A percentile compares a stretch with the other conserved stretches of the same genome.
Conservation (phyloP, 768 basidiomycete species). For the Austroboletus eburneus region DNA sequence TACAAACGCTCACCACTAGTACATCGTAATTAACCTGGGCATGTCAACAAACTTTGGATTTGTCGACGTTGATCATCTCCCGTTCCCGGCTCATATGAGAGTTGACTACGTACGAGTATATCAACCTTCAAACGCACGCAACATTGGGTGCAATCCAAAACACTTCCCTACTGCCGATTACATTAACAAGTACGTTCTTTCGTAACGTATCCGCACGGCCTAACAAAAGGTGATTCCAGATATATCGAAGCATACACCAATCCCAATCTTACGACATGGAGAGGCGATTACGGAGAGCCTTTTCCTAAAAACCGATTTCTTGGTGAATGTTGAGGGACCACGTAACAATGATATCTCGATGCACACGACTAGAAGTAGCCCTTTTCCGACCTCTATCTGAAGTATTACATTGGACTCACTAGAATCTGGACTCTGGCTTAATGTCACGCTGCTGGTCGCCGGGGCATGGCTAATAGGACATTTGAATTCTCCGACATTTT, state of each 20-base stretch:
- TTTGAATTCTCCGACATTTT: too few species aligned
- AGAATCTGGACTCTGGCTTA: background rate
- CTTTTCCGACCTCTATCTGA: too few species aligned
- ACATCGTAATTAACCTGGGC: constrained; percentile 55
- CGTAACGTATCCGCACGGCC: background rate
- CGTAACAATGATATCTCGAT: background rate
- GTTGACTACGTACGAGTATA: constrained; percentile 69
- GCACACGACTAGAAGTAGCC: too few species aligned
- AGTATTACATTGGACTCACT: too few species aligned
- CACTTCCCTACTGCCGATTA: constrained; percentile 68
- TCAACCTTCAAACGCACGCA: constrained; percentile 55
- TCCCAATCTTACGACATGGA: constrained; percentile 43
- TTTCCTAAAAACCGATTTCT: constrained; percentile 50
- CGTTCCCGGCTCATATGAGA: constrained; percentile 46
- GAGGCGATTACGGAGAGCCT: constrained; percentile 39
- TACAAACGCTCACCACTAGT: constrained; percentile 28
- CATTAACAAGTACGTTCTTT: constrained; percentile 50
- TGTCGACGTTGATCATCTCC: constrained; percentile 50
- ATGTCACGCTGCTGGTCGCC: background rate
- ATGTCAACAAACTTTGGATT: constrained; percentile 57
- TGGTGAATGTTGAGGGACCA: constrained; percentile 35
- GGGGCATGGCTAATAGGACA: background rate
- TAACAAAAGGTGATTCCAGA: constrained; percentile 27
- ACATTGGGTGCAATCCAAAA: constrained; percentile 70
- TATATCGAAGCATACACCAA: constrained; percentile 71